Evolutionary conservation across 345 rosid genomes (phyloP).

Genomic region (Eucalyptus globulus): DNA sequence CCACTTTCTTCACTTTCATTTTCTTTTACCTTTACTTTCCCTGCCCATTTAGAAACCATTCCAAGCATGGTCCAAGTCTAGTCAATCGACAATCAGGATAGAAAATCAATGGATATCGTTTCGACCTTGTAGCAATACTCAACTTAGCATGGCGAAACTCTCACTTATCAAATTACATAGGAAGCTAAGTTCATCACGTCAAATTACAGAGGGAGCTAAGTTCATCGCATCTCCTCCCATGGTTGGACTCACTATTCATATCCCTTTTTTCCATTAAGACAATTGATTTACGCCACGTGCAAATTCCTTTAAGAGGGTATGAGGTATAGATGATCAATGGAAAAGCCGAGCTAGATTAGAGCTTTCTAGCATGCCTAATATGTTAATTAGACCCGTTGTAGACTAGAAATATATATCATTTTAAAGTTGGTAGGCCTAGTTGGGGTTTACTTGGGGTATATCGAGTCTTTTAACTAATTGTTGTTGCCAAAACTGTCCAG

Average conservation of each 20-base stretch:
- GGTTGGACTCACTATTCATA: accelerated
- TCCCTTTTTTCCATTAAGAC: not conserved
- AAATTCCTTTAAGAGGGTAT: not conserved
- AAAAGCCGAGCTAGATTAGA: not conserved
- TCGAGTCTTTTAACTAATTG: not conserved
- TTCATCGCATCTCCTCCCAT: accelerated
- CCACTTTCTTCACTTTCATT: not conserved
- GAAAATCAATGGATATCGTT: not conserved
- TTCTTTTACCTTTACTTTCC: not conserved
- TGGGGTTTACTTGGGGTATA: not conserved
- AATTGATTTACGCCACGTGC: accelerated
- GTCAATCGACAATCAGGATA: not conserved
- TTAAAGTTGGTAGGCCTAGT: not conserved
- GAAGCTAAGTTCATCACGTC: not conserved
- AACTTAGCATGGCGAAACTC: not conserved
- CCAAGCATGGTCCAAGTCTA: not conserved
- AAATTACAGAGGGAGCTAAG: accelerated
- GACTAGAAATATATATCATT: not conserved
- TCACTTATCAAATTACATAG: not conserved
- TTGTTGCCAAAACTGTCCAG: not conserved
- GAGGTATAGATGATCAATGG: not conserved
- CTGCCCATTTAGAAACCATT: not conserved
- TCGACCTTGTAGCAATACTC: not conserved
- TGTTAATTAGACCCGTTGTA: not conserved
- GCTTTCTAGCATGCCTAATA: not conserved